Conservation (phyloP, 257 asterid species). For the Primulina huaijiensis region DNA sequence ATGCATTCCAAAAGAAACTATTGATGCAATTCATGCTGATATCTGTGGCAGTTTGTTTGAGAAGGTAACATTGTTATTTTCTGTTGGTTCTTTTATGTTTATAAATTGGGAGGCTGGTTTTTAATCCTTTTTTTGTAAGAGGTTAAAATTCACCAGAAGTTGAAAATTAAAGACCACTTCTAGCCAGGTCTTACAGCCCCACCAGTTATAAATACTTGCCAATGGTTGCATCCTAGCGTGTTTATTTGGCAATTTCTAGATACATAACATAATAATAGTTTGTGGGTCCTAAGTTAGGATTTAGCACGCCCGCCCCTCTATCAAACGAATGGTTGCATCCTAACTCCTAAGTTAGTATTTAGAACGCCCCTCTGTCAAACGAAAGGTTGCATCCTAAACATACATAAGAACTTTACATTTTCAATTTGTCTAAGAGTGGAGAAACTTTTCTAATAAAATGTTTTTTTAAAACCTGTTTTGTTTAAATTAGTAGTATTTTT, state of each 20-base stretch:
- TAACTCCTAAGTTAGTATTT: too few species aligned
- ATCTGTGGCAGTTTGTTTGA: conserved; percentile 93
- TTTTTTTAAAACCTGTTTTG: neutral
- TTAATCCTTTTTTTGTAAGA: conserved; percentile 9
- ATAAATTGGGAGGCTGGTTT: neutral
- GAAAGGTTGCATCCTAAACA: too few species aligned
- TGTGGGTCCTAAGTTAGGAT: too few species aligned
- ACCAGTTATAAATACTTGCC: neutral
- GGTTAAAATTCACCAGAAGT: neutral
- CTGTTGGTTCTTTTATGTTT: neutral
- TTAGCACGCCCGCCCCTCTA: too few species aligned
- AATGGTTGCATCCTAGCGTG: too few species aligned
- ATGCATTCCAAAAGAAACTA: conserved; percentile 86
- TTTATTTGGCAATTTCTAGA: too few species aligned
- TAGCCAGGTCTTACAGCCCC: neutral
- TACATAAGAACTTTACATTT: too few species aligned
- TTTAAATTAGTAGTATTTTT: neutral
- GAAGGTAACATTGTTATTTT: conserved; percentile 55
- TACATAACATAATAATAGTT: too few species aligned
- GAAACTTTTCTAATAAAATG: neutral
- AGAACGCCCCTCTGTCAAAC: too few species aligned
- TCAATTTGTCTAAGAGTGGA: neutral
- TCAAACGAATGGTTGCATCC: too few species aligned
- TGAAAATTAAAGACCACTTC: neutral
- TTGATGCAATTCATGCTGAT: conserved; percentile 86